Base-by-base conservation (phyloP, 768 basidiomycete species). In the Lentinula raphanica region DNA sequence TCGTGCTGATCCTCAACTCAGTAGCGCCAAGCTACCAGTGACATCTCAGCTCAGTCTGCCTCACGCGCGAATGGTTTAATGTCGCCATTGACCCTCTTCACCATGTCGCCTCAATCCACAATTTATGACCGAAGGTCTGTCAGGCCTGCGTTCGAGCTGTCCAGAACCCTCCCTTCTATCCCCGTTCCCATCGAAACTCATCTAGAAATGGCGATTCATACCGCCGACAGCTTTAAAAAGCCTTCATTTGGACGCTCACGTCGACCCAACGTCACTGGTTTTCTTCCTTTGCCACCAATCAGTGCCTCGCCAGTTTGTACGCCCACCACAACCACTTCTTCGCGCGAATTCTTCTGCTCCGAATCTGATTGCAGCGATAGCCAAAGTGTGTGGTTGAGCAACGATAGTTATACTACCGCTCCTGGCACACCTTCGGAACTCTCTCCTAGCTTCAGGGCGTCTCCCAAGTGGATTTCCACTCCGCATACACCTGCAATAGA, bases 301-400 rank as follows among this genome's bases (percentile, higher is more conserved):
- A 72, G 75, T 56, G 82, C 83, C 23, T 86, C 85, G 3, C 84
- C 84, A n/a, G 63, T 81, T 53, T 77, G 75, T 67, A 80, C 82
- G 4, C 80, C 84, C 5, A 73, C 75, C 8, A 59, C 73, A 21
- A 74, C 71, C 44, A 62, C 66, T 28, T 72, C 73, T 49, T 67
- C 66, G 9, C 66, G 60, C 59, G 40, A 63, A 58, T 57, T 62
- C 59, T 57, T 62, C 58, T 54, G 49, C 38, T 53, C 60, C 28
- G 39, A 57, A 55, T 59, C 65, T 19, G 58, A 60, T 35, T 54
- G 56, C 54, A 40, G 45, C 5, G 38, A 44, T 15, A 45, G 35
- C 19, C 39, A 21, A 50, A 60, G 23, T 36, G 48, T n/a, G 39
- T 48, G 32, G 23, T 49, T 38, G 56, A 60, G 59, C 31, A 59